Conservation (phyloP, 1,284 basidiomycete species). For the Wallemia mellicola region DNA sequence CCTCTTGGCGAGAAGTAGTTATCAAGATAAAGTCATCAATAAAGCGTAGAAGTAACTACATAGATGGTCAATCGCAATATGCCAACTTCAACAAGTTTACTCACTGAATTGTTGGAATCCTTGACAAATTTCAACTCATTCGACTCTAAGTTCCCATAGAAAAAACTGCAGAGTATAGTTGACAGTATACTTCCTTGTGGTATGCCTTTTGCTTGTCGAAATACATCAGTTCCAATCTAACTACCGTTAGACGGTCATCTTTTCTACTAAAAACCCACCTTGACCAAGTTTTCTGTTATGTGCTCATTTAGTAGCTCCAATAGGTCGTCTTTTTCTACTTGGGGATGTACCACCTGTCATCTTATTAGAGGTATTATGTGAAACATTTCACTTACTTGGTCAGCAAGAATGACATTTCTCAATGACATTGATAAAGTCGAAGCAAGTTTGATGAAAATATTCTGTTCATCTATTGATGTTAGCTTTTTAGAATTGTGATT, state of each 20-base stretch:
- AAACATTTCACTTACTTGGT: too few relatives aligned
- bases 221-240: constrained; percentile 43
- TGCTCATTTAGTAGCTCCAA: constrained; percentile 55
- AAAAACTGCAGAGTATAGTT: constrained; percentile 63
- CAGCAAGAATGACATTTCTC: constrained; percentile 38
- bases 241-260: too few relatives aligned
- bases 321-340: constrained; percentile 26
- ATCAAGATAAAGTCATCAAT: constrained; percentile 86
- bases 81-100: too few relatives aligned
- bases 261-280: too few relatives aligned
- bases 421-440: constrained; percentile 30
- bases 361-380: too few relatives aligned
- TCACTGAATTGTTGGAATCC: too few relatives aligned
- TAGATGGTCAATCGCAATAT: too few relatives aligned
- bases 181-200: constrained; percentile 85
- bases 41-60: constrained; percentile 30
- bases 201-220: constrained; percentile 64
- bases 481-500: too few relatives aligned
- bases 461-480: too few relatives aligned
- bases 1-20: constrained; percentile 34
- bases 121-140: constrained; percentile 26
- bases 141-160: constrained; percentile 69
- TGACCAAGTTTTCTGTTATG: constrained; percentile 69
- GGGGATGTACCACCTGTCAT: constrained; percentile 34
- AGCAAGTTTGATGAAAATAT: constrained; percentile 39